Percentiles rank a stretch among this genome's conserved stretches.
Conservation (phyloP, 2,329 filamentous ascomycete species). For the Stemphylium lycopersici region DNA sequence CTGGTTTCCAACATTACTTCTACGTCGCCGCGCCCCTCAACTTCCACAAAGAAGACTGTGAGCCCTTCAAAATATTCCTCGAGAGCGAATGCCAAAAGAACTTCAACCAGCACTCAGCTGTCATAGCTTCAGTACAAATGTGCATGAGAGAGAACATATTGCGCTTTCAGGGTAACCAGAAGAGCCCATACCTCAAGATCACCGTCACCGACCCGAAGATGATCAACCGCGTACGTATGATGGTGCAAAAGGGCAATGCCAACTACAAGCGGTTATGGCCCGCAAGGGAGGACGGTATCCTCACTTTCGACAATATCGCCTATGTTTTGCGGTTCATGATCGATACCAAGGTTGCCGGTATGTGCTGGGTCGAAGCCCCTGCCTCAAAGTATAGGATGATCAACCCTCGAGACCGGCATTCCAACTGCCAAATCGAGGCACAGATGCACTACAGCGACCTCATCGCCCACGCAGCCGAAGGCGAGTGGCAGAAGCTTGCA, state of each 20-base stretch:
- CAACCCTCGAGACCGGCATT: conserved; percentile 70
- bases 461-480: conserved; percentile 84
- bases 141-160: conserved; percentile 89
- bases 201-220: conserved; percentile 88
- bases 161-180: conserved; percentile 90
- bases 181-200: conserved; percentile 91
- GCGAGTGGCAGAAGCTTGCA: conserved; percentile 98
- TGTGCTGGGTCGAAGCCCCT: conserved; percentile 95
- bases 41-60: conserved; percentile 80
- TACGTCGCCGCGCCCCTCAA: conserved; percentile 87
- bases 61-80: conserved; percentile 77
- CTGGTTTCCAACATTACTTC: conserved; percentile 93
- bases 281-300: conserved; percentile 66
- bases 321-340: conserved; percentile 98
- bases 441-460: conserved; percentile 81
- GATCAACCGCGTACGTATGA: conserved; percentile 75
- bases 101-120: conserved; percentile 65
- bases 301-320: conserved; percentile 95
- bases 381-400: conserved; percentile 75
- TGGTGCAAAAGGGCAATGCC: conserved; percentile 75
- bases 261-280: conserved; percentile 94
- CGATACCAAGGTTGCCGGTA: conserved; percentile 89
- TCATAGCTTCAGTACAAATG: conserved; percentile 81
- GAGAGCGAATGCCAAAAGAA: conserved; percentile 72
- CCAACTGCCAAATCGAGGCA: conserved; percentile 96